A percentile compares a stretch with the other conserved stretches of the same genome.
phyloP scores from a whole-genome alignment of 2,329 filamentous ascomycete species.

The Diaporthe sp. region DNA sequence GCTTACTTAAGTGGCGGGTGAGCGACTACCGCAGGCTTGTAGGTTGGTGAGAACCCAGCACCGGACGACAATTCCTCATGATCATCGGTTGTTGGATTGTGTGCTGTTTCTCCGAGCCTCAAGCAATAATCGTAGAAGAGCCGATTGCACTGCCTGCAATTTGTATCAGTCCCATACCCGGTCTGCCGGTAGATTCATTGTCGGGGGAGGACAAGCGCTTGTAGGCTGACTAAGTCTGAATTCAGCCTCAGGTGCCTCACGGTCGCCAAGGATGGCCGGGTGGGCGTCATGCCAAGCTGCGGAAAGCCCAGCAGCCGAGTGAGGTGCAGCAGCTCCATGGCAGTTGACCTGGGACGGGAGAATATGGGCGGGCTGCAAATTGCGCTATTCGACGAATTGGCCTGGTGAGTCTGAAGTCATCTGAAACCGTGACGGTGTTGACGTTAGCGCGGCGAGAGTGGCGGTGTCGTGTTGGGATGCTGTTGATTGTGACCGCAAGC shows the following conservation, averaged over 20 bases:
- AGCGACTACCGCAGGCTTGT: background rate
- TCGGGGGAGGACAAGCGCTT: background rate
- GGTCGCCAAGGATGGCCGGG: background rate
- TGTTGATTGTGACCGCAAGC: background rate
- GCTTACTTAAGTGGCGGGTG: background rate
- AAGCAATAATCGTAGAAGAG: background rate
- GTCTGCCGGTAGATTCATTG: background rate
- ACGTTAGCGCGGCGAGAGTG: conserved; percentile 8
- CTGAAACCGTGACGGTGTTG: conserved; percentile 17
- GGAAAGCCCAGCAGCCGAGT: background rate
- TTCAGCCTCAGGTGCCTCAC: too few relatives aligned
- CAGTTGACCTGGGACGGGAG: background rate
- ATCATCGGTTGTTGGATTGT: background rate
- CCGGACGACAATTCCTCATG: background rate
- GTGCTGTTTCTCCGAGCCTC: background rate
- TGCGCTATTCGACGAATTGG: background rate
- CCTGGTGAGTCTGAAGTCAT: background rate
- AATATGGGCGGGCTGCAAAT: too few relatives aligned
- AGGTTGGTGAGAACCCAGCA: background rate
- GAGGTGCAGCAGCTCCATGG: background rate
- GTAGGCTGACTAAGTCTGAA: background rate
- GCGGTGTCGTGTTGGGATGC: background rate
- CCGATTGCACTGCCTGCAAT: background rate
- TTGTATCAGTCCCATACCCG: background rate
- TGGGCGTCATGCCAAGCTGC: conserved; percentile 12